Percentiles rank a stretch among this genome's conserved stretches.
Evolutionary conservation across 441 rosid genomes (phyloP).

Genomic region (Bruguiera hainesii): DNA sequence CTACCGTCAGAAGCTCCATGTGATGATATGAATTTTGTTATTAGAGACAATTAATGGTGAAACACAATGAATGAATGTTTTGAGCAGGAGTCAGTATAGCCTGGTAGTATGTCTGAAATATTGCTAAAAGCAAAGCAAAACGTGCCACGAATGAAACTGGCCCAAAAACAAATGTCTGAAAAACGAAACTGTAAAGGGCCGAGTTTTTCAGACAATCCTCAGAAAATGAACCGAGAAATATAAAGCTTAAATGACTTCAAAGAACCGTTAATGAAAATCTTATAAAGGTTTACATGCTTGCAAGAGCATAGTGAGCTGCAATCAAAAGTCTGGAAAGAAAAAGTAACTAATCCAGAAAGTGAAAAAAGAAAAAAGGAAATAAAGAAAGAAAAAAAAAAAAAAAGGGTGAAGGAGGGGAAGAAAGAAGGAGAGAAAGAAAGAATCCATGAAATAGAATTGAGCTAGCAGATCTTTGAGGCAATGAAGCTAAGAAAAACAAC

Average conservation of each 20-base stretch:
- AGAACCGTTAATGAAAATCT: neutral
- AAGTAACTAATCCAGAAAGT: constrained; percentile 1
- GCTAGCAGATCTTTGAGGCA: too few relatives aligned
- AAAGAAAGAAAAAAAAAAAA: neutral
- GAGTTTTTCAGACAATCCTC: neutral
- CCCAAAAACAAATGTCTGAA: too few relatives aligned
- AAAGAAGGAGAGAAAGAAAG: neutral
- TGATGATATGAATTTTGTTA: too few relatives aligned
- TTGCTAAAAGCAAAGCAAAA: constrained; percentile 11
- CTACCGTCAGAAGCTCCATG: too few relatives aligned
- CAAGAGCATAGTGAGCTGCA: neutral
- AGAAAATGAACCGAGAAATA: neutral
- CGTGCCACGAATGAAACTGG: neutral
- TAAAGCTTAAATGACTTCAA: neutral
- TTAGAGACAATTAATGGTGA: too few relatives aligned
- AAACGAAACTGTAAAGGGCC: too few relatives aligned
- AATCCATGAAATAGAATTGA: too few relatives aligned
- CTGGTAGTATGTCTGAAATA: neutral
- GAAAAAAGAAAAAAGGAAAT: too few relatives aligned
- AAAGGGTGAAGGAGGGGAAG: neutral
- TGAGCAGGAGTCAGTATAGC: neutral
- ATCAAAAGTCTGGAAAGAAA: constrained; percentile 3
- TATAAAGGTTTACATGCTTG: neutral
- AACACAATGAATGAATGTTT: too few relatives aligned
- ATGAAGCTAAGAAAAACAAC: too few relatives aligned